Evolutionary conservation across 2,329 filamentous ascomycete genomes (phyloP).

Genomic region (Tolypocladium inflatum): DNA sequence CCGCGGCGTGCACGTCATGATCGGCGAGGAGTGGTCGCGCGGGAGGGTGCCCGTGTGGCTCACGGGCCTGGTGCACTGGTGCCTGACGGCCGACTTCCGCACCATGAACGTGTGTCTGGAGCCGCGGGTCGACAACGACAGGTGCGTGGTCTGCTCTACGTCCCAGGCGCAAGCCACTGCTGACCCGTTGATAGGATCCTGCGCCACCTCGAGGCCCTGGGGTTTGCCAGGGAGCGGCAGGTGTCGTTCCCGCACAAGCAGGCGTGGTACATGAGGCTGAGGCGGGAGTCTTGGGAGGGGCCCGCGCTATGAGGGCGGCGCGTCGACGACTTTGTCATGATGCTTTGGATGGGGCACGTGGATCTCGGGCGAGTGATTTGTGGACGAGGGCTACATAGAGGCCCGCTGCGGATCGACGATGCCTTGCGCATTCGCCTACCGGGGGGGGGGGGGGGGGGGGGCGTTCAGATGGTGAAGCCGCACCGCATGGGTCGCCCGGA

Average conservation of each 20-base stretch:
- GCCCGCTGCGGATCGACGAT: too few relatives aligned
- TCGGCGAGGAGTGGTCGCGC: constrained; percentile 87
- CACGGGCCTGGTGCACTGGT: constrained; percentile 79
- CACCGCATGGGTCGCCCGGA: too few relatives aligned
- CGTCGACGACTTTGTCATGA: not conserved
- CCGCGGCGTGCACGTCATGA: constrained; percentile 75
- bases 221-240: constrained; percentile 82
- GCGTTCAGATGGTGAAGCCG: too few relatives aligned
- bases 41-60: constrained; percentile 78
- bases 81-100: constrained; percentile 64
- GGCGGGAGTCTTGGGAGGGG: constrained; percentile 69
- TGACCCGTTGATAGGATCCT: constrained; percentile 13
- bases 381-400: too few relatives aligned
- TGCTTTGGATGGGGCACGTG: not conserved
- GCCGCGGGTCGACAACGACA: constrained; percentile 81
- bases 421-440: too few relatives aligned
- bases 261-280: constrained; percentile 72
- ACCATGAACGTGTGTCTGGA: constrained; percentile 81
- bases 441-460: too few relatives aligned
- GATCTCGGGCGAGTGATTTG: too few relatives aligned
- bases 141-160: constrained; percentile 39
- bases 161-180: not conserved
- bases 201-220: constrained; percentile 59
- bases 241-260: constrained; percentile 89
- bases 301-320: constrained; percentile 40